A percentile compares a stretch with the other conserved stretches of the same genome.
Evolutionary conservation across 345 rosid genomes (phyloP).

Genomic region (Psidium guajava): DNA sequence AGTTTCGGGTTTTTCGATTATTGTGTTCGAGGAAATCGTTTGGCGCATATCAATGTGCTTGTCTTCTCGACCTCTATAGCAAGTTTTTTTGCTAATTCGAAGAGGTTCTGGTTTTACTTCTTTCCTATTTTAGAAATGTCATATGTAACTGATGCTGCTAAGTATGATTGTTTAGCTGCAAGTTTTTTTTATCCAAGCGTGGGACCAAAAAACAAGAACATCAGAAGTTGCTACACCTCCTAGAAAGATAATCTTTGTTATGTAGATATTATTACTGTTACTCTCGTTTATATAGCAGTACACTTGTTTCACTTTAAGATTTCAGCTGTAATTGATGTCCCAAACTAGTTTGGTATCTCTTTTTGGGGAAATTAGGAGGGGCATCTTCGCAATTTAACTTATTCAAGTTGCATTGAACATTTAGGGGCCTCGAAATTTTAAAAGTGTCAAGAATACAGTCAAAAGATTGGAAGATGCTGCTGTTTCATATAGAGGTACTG

Average conservation of each 20-base stretch:
- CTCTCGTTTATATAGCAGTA: background rate
- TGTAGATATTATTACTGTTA: background rate
- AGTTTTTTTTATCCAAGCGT: background rate
- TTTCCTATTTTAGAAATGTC: background rate
- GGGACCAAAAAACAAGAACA: background rate
- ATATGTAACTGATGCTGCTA: background rate
- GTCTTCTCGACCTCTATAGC: background rate
- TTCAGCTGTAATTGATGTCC: background rate
- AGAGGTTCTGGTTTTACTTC: background rate
- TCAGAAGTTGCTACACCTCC: background rate
- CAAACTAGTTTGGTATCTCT: background rate
- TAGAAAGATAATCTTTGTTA: background rate
- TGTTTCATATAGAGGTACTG: slow-evolving; percentile 60
- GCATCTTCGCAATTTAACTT: background rate
- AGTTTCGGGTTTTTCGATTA: background rate
- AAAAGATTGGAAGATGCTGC: slow-evolving; percentile 89
- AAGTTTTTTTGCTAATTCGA: background rate
- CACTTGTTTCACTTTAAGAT: background rate
- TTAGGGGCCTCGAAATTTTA: slow-evolving; percentile 53
- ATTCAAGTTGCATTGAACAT: slow-evolving; percentile 1
- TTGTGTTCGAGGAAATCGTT: background rate
- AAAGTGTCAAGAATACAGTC: slow-evolving; percentile 60
- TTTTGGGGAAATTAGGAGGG: background rate
- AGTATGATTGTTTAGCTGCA: too few species aligned
- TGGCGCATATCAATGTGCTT: background rate